Conservation (phyloP, 768 basidiomycete genomes). For the Lyophyllum decastes region DNA sequence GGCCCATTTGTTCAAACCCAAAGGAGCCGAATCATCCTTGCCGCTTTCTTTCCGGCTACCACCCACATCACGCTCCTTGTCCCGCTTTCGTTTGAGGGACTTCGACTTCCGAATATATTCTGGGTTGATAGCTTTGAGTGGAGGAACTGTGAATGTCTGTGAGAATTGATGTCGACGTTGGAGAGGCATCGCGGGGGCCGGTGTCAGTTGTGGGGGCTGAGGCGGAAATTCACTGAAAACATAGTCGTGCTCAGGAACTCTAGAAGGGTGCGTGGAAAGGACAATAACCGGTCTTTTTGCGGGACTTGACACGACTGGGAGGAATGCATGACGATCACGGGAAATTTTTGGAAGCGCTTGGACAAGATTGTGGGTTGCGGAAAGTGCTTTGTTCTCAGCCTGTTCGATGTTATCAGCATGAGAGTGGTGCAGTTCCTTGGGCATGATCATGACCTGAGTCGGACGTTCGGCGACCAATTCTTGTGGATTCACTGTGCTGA, state of each 20-base stretch:
- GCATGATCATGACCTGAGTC: background rate
- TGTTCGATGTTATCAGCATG: background rate
- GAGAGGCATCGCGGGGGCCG: slow-evolving; percentile 12
- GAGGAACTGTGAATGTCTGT: slow-evolving; percentile 55
- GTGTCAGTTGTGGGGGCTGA: slow-evolving; percentile 2
- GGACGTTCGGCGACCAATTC: background rate
- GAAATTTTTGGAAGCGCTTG: background rate
- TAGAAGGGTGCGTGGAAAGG: slow-evolving; percentile 7
- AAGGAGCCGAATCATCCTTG: slow-evolving; percentile 57
- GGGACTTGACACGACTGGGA: background rate
- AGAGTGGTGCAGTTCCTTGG: background rate
- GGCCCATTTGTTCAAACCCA: slow-evolving; percentile 73
- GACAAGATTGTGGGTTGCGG: background rate
- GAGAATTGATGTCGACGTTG: slow-evolving; percentile 41
- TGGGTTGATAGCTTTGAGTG: slow-evolving; percentile 51
- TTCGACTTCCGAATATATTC: slow-evolving; percentile 49
- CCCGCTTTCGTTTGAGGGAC: slow-evolving; percentile 34
- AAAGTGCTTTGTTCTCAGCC: background rate
- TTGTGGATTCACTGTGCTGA: background rate
- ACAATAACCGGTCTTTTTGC: slow-evolving; percentile 11
- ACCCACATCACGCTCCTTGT: slow-evolving; percentile 49
- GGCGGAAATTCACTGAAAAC: slow-evolving; percentile 8
- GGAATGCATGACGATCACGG: background rate
- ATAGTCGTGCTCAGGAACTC: slow-evolving; percentile 6
- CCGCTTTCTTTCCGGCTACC: slow-evolving; percentile 33